Conservation (phyloP, 805 yeast species). For the Candida parachauliodes region DNA sequence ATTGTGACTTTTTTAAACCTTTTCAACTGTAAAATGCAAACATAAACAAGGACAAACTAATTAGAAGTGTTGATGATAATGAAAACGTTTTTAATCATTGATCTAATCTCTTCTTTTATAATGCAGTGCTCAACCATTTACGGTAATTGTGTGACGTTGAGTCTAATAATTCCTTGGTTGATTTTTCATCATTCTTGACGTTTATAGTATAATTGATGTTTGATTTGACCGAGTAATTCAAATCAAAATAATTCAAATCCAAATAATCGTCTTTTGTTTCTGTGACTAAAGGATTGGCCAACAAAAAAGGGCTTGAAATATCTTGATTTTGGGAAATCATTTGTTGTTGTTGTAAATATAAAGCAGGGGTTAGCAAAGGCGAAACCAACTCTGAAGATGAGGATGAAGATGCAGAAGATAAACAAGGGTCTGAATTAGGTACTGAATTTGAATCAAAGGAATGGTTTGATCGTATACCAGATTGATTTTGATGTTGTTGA, state of each 20-base stretch:
- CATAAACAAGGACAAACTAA: background rate
- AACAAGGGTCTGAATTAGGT: background rate
- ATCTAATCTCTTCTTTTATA: background rate
- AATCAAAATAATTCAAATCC: slow-evolving; percentile 28
- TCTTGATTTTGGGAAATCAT: slow-evolving; percentile 2
- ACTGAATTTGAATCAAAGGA: too few species aligned
- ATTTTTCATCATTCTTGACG: background rate
- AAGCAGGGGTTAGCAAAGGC: slow-evolving; percentile 37
- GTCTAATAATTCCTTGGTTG: slow-evolving; percentile 14
- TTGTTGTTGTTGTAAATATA: slow-evolving; percentile 21
- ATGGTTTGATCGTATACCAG: slow-evolving; percentile 33
- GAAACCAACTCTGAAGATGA: slow-evolving; percentile 22
- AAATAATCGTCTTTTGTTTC: slow-evolving; percentile 3
- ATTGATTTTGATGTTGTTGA: background rate
- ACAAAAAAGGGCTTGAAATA: background rate
- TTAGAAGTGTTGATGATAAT: background rate
- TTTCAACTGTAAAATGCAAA: too few species aligned
- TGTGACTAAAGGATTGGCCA: background rate
- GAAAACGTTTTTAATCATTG: background rate
- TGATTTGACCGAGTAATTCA: slow-evolving; percentile 29
- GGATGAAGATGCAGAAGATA: slow-evolving; percentile 8
- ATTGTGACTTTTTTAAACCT: too few species aligned
- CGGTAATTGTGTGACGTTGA: slow-evolving; percentile 38
- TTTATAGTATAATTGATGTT: slow-evolving; percentile 14
- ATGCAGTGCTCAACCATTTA: slow-evolving; percentile 30